Percentiles rank a stretch among this genome's conserved stretches.
These are phyloP conservation scores for Yarrowia sp. DNA, from an alignment of 805 yeast species.

Conservation along the genomic window DNA sequence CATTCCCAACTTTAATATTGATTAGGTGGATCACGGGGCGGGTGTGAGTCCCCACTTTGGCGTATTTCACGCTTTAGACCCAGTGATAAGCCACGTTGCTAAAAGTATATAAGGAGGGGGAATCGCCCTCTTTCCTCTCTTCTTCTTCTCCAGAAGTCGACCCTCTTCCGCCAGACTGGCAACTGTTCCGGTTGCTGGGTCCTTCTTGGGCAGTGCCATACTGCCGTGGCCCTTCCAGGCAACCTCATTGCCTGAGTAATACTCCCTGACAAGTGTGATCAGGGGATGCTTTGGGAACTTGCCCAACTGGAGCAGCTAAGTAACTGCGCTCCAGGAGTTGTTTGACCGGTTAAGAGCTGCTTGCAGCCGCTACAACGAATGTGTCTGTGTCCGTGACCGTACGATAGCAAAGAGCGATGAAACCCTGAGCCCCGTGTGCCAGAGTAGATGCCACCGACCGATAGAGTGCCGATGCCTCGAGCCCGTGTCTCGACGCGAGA, in stretches of 20 bases:
- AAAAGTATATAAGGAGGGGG: slow-evolving; percentile 21
- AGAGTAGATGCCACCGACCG: slow-evolving; percentile 29
- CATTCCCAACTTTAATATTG: slow-evolving; percentile 12
- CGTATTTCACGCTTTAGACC: background rate
- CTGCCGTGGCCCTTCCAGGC: slow-evolving; percentile 22
- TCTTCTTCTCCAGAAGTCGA: slow-evolving; percentile 28
- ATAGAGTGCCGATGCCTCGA: slow-evolving; percentile 11
- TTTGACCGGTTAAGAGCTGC: slow-evolving; percentile 20
- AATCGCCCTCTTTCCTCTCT: background rate
- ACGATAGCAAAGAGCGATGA: slow-evolving; percentile 17
- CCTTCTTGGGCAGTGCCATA: slow-evolving; percentile 24
- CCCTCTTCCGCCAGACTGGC: slow-evolving; percentile 23
- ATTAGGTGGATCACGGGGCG: slow-evolving; percentile 14
- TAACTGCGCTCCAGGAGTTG: slow-evolving; percentile 21
- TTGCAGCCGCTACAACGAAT: slow-evolving; percentile 19
- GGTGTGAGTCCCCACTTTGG: background rate
- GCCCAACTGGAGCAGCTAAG: slow-evolving; percentile 31
- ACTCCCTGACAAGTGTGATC: slow-evolving; percentile 12
- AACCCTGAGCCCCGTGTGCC: slow-evolving; percentile 15
- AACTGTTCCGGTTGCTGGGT: slow-evolving; percentile 20
- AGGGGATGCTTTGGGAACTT: slow-evolving; percentile 20
- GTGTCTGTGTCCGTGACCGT: slow-evolving; percentile 2
- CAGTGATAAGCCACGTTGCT: background rate
- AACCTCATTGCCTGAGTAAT: background rate
- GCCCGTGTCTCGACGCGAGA: slow-evolving; percentile 24